Base-by-base conservation (phyloP, 2,329 filamentous ascomycete genomes). In the Colletotrichum cuscutae region DNA sequence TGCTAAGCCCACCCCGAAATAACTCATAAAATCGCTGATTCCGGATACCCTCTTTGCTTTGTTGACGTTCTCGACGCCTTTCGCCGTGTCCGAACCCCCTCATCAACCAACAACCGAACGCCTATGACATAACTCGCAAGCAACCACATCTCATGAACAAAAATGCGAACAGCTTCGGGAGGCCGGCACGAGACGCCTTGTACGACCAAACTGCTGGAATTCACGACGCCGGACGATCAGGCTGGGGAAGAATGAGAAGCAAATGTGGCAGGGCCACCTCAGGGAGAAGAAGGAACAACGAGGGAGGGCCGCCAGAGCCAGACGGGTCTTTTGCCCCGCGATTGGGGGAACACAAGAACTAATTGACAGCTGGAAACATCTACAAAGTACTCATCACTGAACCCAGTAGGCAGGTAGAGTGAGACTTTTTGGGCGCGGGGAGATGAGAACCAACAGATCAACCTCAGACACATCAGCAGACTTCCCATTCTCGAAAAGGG, bases 31-130 rank as follows among this genome's bases (percentile, higher is more conserved):
- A 72, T 72, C 70, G 54, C 70, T 70, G 70, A 70, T 65, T 72
- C 70, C 70, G 66, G 70, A 46, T 65, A 46, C 35, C 42, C 35
- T 70, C 70, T 72, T 72, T 72, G 70, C 70, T 72, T 72, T 72
- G 66, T 72, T 56, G n/a, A 26, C 32, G n/a, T 56, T 12, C 63
- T 61, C 37, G 35, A 57, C 66, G 66, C 54, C 60, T 60, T 69
- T 72, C 66, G 66, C 66, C 60, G 46, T 59, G 70, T 64, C 65
- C 66, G 70, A 72, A 65, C 24, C 66, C 65, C 70, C 70, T 69
- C 70, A 60, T 59, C 70, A 24, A 53, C 65, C 54, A 64, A 64
- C 54, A 65, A 37, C 15, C 46, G 60, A 72, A 61, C 54, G 42
- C 42, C 60, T 37, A 61, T 72, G 70, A 70, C 70, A 60, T 69